Evolutionary conservation across 2,329 filamentous ascomycete species (phyloP), one percentile per base, ranked within the genome.

Genomic region (Fusarium stilboides): DNA sequence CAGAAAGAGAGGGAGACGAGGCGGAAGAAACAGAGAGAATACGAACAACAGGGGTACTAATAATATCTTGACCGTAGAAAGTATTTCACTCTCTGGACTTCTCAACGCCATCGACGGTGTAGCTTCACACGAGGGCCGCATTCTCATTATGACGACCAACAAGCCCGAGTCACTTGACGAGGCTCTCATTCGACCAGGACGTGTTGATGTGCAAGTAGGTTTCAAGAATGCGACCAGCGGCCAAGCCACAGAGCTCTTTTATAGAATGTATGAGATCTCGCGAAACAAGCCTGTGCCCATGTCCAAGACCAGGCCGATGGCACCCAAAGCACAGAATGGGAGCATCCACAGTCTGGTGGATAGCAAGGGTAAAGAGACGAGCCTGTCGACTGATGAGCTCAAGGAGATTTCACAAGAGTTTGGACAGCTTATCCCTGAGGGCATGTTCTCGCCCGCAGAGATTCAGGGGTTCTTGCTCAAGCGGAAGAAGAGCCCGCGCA

Each of bases 51-150:
- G 78, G 36, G 78, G 58, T 31, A 62, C 68, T 58, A 67, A 63
- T 20, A 73, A 62, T 15, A 62, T 69, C 51, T 24, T 75, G 36
- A 8, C 70, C 36, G 19, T 71, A 19, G 75, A 80, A 37, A 73
- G 85, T n/a, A 93, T 94, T 69, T 92, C 91, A 1, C 85, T 96
- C 3, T 93, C 92, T 0, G 92, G 92, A 1, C 85, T 97, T 2
- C 85, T 97, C 52, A 97, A 97, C 78, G 91, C 91, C 60, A 93
- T 97, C 62, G 93, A 97, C 74, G 92, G 93, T 56, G 92, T 94
- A 2, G 91, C 91, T 2, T 92, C 89, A 5, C 91, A 93, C 72
- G 92, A 95, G 80, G 92, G 92, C 26, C 87, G 92, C 45, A 87
- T 95, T 14, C 85, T 95, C 19, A 90, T 95, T 80, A 94, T 94